Conservation (phyloP, 2,329 filamentous ascomycete genomes). For the Penicillium sp. region DNA sequence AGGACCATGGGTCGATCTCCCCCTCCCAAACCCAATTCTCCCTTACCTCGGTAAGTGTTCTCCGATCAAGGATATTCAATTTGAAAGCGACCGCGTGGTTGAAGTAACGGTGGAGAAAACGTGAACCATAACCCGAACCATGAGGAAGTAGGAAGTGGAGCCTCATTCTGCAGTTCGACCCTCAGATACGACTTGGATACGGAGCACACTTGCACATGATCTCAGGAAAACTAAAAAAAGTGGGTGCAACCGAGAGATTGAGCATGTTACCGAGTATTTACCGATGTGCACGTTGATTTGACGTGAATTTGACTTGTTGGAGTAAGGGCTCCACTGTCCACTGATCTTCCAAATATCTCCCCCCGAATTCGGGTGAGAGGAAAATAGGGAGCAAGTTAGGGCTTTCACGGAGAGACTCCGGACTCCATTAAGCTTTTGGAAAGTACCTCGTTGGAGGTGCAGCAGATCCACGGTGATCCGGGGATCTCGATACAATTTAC, state of each 20-base stretch:
- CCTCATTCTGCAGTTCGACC: background rate
- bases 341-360: background rate
- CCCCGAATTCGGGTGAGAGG: background rate
- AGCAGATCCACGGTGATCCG: slow-evolving; percentile 21
- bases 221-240: too few relatives aligned
- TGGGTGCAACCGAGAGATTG: background rate
- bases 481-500: slow-evolving; percentile 10
- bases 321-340: background rate
- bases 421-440: slow-evolving; percentile 13
- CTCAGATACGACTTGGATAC: slow-evolving; percentile 11
- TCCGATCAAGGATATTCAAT: background rate
- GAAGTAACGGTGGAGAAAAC: background rate
- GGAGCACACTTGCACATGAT: background rate
- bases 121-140: background rate
- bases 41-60: background rate
- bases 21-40: background rate
- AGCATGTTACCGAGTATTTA: background rate
- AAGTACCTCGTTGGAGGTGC: background rate
- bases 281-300: background rate
- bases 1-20: slow-evolving; percentile 1
- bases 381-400: background rate
- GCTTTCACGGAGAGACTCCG: background rate
- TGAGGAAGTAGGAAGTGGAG: background rate
- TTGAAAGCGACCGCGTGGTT: background rate
- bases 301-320: background rate